These are phyloP conservation scores for Penicillium sclerotiorum DNA, from an alignment of 2,329 filamentous ascomycete species.

Conservation along the genomic window DNA sequence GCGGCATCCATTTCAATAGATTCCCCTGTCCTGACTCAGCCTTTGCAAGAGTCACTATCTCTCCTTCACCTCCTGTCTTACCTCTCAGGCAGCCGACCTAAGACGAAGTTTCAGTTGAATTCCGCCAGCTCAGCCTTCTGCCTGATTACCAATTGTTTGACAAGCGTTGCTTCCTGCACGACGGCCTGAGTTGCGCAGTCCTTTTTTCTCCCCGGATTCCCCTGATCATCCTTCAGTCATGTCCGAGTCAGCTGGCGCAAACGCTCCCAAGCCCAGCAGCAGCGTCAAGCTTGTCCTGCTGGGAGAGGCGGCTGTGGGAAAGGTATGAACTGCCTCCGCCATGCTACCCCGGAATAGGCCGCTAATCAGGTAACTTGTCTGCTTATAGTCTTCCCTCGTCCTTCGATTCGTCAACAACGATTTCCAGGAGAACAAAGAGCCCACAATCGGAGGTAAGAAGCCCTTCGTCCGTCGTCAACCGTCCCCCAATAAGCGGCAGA, in stretches of 20 bases:
- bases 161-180: slow-evolving; percentile 29
- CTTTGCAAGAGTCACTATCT: not conserved
- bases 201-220: not conserved
- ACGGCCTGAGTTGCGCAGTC: slow-evolving; percentile 30
- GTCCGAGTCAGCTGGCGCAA: slow-evolving; percentile 69
- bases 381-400: slow-evolving; percentile 82
- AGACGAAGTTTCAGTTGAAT: slow-evolving; percentile 24
- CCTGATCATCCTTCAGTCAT: slow-evolving; percentile 48
- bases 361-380: slow-evolving; percentile 12
- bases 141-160: slow-evolving; percentile 26
- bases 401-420: slow-evolving; percentile 99
- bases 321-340: slow-evolving; percentile 60
- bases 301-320: slow-evolving; percentile 96
- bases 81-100: slow-evolving; percentile 21
- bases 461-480: not conserved
- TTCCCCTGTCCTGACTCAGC: slow-evolving; percentile 10
- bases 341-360: slow-evolving; percentile 7
- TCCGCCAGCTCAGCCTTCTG: slow-evolving; percentile 26
- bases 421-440: slow-evolving; percentile 99
- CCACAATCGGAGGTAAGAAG: slow-evolving; percentile 86
- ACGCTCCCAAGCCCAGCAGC: slow-evolving; percentile 90
- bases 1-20: slow-evolving; percentile 6
- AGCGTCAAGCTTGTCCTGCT: slow-evolving; percentile 99
- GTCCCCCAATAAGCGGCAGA: slow-evolving; percentile 1
- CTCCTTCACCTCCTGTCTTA: slow-evolving; percentile 20